Base-by-base conservation (phyloP, 2,329 filamentous ascomycete genomes). In the Lecanosticta acicola region DNA sequence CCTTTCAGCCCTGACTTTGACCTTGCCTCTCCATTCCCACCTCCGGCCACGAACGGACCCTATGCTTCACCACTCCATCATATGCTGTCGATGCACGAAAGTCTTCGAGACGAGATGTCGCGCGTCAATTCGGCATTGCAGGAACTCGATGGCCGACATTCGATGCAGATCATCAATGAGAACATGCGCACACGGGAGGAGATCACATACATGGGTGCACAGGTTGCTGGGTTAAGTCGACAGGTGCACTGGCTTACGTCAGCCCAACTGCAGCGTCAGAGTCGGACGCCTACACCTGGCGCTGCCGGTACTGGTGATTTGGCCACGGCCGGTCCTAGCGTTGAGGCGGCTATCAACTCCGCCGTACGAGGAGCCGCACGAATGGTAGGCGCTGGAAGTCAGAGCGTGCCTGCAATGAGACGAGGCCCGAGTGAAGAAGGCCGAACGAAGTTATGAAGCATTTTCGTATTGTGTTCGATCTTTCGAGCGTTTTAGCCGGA, bases 241-340 rank as follows among this genome's bases (percentile, higher is more conserved):
- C 79, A 83, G 56, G 68, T 83, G 17, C 78, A 81, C 42, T 82
- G 79, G 79, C 69, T 82, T 10, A 75, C 80, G 57, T 78, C 76
- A 49, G 71, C 76, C 1, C 73, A 77, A 14, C 62, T 80, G 48
- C 75, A 78, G 47, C 64, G 71, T 17, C 56, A 58, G 38, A 48
- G 54, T 21, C 33, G 45, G 21, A 51, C 50, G 41, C 43, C 35
- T 16, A 55, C 53, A 10, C 52, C 51, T 7, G 46, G 51, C 33
- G 37, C 45, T 21, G 35, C 36, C 2, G 33, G 39, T 13, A 43
- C 43, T 26, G 44, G 41, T 21, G 43, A 39, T 24, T 45, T 43
- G 20, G 48, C 40, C n/a, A 47, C 46, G 8, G 49, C 48, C 26
- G 54, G 53, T 11, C 48, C 46, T 2, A 58, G 58, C 21, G 57